Evolutionary conservation across 495 filamentous ascomycete species (phyloP).

Genomic region (Aspergillus nanangensis): DNA sequence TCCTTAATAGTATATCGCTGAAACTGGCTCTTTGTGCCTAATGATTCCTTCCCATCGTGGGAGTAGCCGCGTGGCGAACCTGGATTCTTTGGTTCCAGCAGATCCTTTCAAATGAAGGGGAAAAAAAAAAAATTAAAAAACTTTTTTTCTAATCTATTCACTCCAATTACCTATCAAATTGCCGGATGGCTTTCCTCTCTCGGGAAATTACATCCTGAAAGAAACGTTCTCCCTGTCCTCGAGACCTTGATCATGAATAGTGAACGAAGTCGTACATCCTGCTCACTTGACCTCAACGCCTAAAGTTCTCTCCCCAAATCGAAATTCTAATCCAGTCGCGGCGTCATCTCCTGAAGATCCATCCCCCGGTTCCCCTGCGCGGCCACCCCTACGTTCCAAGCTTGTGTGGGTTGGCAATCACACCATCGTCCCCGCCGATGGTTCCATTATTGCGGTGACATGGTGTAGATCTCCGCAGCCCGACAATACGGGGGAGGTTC

Average conservation of each 20-base stretch:
- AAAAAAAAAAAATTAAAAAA: too few species aligned
- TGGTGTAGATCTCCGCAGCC: conserved; percentile 3
- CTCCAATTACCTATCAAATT: not conserved
- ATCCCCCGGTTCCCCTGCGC: not conserved
- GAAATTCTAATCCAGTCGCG: not conserved
- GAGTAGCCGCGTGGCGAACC: too few species aligned
- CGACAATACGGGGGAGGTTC: not conserved
- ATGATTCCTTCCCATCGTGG: too few species aligned
- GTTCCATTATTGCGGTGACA: conserved; percentile 24
- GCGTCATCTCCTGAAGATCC: conserved; percentile 6
- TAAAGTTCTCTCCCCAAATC: not conserved
- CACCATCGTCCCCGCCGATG: conserved; percentile 39
- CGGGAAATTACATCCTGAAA: conserved; percentile 8
- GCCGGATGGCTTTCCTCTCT: conserved; percentile 2
- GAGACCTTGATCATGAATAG: too few species aligned
- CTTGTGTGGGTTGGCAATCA: conserved; percentile 21
- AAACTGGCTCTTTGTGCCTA: too few species aligned
- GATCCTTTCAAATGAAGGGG: too few species aligned
- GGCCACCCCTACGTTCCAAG: conserved; percentile 2
- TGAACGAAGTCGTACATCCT: too few species aligned
- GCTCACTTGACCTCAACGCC: too few species aligned
- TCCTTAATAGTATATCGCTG: too few species aligned
- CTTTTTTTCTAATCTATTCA: too few species aligned
- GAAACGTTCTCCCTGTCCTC: too few species aligned
- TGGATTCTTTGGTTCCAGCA: too few species aligned